Percentiles rank a stretch among this genome's conserved stretches.
phyloP scores from a whole-genome alignment of 768 basidiomycete species.

The Leccinum sublutescens region DNA sequence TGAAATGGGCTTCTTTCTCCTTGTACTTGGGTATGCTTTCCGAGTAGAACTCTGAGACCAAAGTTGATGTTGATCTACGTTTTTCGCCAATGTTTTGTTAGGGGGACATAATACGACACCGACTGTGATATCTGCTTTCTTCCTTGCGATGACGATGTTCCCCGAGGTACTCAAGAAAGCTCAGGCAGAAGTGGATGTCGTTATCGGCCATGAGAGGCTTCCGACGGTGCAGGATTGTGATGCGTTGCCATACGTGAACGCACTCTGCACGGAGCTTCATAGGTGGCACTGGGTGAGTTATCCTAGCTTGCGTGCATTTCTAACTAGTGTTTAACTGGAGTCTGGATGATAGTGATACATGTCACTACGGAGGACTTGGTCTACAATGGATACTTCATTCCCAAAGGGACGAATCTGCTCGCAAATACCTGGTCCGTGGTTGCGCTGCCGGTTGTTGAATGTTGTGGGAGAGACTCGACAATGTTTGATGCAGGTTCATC shows the following conservation, averaged over 20 bases:
- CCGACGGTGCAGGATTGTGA: conserved; percentile 13
- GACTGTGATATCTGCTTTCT: conserved; percentile 11
- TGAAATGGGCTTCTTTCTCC: conserved; percentile 17
- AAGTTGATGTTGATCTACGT: not conserved
- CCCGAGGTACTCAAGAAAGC: conserved; percentile 9
- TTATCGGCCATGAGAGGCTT: conserved; percentile 12
- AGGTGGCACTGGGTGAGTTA: conserved; percentile 10
- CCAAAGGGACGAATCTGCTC: conserved; percentile 12
- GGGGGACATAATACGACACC: conserved; percentile 25
- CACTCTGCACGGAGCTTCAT: conserved; percentile 17
- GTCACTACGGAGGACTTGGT: conserved; percentile 13
- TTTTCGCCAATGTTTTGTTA: conserved; percentile 8
- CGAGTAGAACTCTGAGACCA: no score
- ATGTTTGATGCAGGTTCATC: conserved; percentile 5
- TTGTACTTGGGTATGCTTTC: conserved; percentile 17
- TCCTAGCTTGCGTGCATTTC: not conserved
- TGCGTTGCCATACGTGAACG: conserved; percentile 15
- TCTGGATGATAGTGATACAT: not conserved
- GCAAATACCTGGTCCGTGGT: conserved; percentile 12
- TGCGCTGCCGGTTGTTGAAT: not conserved
- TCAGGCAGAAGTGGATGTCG: conserved; percentile 13
- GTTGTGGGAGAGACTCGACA: not conserved
- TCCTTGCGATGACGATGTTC: conserved; percentile 18
- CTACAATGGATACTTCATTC: conserved; percentile 22
- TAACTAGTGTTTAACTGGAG: not conserved